Base-by-base conservation (phyloP, 2,329 filamentous ascomycete species). In the Ceratocystis albifundus region DNA sequence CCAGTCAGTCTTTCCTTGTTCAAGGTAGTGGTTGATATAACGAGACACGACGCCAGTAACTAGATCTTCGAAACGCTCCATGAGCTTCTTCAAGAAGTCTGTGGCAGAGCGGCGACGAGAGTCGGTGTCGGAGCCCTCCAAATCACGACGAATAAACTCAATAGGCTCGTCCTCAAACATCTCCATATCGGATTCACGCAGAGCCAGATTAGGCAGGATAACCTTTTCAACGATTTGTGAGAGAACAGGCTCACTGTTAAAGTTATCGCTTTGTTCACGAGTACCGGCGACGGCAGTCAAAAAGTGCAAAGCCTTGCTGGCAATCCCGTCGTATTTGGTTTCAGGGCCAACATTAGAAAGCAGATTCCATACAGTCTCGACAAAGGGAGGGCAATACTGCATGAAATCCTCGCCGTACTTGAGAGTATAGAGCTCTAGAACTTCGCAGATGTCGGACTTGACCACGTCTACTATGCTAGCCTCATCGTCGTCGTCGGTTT, bases 151-250 rank as follows among this genome's bases (percentile, higher is more conserved):
- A 73, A 99, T 99, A 74, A 96, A 99, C 75, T 99, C 94, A 70
- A 99, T 99, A 0, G 94, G 94, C 78, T 99, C 95, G 74, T 99
- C 95, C 74, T 99, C 94, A 71, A 99, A 97, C 70, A 96, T 82
- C 75, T 99, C 94, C 65, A 96, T 83, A 70, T 99, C 95, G 0
- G 92, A 94, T 72, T 96, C 94, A 70, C 95, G 86, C 68, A 99
- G 79, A 17, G 88, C 88, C 67, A 99, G 85, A 72, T 99, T 99
- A 8, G 94, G 93, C 70, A 99, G 78, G 66, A 99, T 89, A 67
- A 97, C 94, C 77, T 96, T 96, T 75, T 97, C 91, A 8, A 96
- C 89, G 65, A 99, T 89, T 74, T 96, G 88, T 20, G 86, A 85
- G 45, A 97, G 79, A 2, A 90, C 87, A 3, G 83, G 82, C 72